Conservation (phyloP, 805 yeast species). For the Candida schatavii region DNA sequence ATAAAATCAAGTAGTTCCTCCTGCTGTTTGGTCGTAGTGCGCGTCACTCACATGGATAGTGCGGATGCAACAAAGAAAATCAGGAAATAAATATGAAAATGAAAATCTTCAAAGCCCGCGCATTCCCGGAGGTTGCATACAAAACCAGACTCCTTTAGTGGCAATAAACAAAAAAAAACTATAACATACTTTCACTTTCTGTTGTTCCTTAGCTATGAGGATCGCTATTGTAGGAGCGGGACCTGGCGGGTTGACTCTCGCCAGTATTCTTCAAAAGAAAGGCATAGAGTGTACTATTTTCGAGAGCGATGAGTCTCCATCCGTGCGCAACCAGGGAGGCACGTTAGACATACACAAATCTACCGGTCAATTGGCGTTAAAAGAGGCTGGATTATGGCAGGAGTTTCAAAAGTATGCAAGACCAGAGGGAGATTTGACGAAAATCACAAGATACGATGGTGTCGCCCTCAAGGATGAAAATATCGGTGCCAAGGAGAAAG, state of each 20-base stretch:
- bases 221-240: slow-evolving; percentile 5
- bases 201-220: background rate
- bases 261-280: background rate
- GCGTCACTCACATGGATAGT: no score
- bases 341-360: background rate
- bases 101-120: background rate
- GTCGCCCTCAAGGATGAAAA: background rate
- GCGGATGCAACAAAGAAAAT: background rate
- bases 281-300: background rate
- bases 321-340: background rate
- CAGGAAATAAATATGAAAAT: background rate
- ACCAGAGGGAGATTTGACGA: slow-evolving; percentile 1
- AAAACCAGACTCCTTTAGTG: background rate
- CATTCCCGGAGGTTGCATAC: background rate
- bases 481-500: background rate
- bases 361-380: background rate
- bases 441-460: background rate
- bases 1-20: no score
- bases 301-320: background rate
- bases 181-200: background rate
- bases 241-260: slow-evolving; percentile 1
- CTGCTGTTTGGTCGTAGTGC: no score
- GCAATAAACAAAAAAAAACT: background rate
- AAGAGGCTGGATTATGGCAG: slow-evolving; percentile 1
- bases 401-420: background rate